Evolutionary conservation across 139 green algal species (phyloP).

Genomic region (Trebouxia sp.): DNA sequence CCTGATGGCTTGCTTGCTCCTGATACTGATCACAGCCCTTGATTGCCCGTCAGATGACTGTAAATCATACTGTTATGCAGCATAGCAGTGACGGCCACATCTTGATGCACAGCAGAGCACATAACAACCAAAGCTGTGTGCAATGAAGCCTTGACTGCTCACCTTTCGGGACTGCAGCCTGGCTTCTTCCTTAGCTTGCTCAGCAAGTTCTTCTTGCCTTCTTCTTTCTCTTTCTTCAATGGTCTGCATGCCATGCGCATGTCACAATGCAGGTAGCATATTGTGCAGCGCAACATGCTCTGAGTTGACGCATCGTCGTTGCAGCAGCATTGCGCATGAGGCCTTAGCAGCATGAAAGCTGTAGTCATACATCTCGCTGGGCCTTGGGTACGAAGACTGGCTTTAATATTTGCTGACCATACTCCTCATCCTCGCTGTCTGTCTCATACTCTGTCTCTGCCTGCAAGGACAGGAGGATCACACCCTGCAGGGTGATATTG

Average conservation of each 20-base stretch:
- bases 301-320: neutral
- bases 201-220: conserved; percentile 62
- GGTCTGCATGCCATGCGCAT: conserved; percentile 49
- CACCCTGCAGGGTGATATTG: neutral
- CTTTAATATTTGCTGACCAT: conserved; percentile 68
- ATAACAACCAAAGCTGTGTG: too few species aligned
- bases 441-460: conserved; percentile 80
- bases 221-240: conserved; percentile 68
- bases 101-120: too few species aligned
- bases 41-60: neutral
- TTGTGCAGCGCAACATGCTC: neutral
- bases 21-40: too few species aligned
- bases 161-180: conserved; percentile 55
- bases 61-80: neutral
- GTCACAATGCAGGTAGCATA: neutral
- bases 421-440: conserved; percentile 62
- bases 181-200: conserved; percentile 39
- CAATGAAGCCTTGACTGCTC: too few species aligned
- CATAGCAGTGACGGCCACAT: too few species aligned
- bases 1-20: too few species aligned
- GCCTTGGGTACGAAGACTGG: conserved; percentile 85
- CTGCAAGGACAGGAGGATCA: conserved; percentile 3
- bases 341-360: neutral
- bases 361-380: conserved; percentile 34
- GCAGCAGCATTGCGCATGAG: neutral